Evolutionary conservation across 805 yeast species (phyloP).

Genomic region (Yamadazyma nakazawae): DNA sequence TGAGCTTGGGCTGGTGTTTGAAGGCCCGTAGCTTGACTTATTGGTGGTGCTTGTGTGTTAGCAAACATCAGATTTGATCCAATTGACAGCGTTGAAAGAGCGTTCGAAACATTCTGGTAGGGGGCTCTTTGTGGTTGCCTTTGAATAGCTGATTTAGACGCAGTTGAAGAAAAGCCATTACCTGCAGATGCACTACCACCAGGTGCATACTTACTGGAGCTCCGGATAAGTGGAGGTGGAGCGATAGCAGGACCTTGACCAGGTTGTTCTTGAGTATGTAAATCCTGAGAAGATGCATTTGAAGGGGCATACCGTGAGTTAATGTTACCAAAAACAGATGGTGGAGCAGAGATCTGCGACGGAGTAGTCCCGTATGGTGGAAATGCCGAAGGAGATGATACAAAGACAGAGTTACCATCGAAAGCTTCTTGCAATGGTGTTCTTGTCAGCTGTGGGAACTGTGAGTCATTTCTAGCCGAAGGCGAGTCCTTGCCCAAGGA

Average conservation of each 20-base stretch:
- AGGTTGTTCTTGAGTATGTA: slow-evolving; percentile 1
- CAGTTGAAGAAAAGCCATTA: not conserved
- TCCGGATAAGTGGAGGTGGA: slow-evolving; percentile 10
- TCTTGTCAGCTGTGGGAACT: slow-evolving; percentile 1
- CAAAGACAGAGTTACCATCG: slow-evolving; percentile 10
- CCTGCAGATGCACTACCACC: not conserved
- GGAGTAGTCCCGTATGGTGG: not conserved
- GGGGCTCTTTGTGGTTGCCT: slow-evolving; percentile 2
- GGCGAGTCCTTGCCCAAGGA: slow-evolving; percentile 6
- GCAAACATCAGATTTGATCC: slow-evolving; percentile 8
- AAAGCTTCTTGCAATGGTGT: slow-evolving; percentile 10
- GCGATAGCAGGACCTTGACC: not conserved
- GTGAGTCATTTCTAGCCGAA: slow-evolving; percentile 1
- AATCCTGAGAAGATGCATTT: slow-evolving; percentile 22
- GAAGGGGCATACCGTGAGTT: slow-evolving; percentile 19
- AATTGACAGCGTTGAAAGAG: slow-evolving; percentile 12
- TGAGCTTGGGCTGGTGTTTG: not conserved
- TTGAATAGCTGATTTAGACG: not conserved
- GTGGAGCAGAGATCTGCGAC: slow-evolving; percentile 4
- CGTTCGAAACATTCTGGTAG: slow-evolving; percentile 11
- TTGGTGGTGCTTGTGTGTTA: not conserved
- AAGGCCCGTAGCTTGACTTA: not conserved
- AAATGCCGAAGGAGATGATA: slow-evolving; percentile 5
- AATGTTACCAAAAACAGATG: not conserved
- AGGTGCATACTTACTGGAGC: slow-evolving; percentile 14